Percentiles rank a stretch among this genome's conserved stretches.
These are phyloP conservation scores for Aspergillus texensis DNA, from an alignment of 2,329 filamentous ascomycete species.

Conservation along the genomic window DNA sequence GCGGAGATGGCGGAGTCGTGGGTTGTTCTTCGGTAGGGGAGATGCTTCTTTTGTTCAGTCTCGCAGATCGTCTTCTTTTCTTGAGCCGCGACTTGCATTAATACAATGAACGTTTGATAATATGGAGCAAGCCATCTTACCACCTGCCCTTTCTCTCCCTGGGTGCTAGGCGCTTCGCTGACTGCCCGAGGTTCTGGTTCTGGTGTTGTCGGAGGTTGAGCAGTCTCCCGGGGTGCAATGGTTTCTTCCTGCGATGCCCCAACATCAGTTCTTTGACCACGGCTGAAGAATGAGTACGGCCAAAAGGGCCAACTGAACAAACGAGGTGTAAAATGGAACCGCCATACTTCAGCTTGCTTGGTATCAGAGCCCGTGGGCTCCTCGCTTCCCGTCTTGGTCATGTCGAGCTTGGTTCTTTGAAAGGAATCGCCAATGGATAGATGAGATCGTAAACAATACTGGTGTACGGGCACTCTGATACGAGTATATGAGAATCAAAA, in stretches of 20 bases:
- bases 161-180: background rate
- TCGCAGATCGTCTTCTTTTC: background rate
- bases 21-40: background rate
- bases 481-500: accelerated
- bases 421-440: background rate
- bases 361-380: background rate
- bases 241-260: background rate
- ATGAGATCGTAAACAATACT: background rate
- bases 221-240: background rate
- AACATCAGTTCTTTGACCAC: background rate
- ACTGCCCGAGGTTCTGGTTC: background rate
- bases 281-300: background rate
- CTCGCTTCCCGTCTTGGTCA: background rate
- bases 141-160: background rate
- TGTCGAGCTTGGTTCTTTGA: background rate
- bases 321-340: background rate
- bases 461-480: background rate
- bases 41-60: background rate
- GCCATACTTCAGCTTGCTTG: background rate
- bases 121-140: background rate
- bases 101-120: background rate
- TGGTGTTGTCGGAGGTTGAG: background rate
- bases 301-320: background rate
- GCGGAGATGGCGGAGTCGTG: background rate
- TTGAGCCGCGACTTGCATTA: background rate